phyloP scores from a whole-genome alignment of 1,284 basidiomycete species.

The Ganoderma sinense region DNA sequence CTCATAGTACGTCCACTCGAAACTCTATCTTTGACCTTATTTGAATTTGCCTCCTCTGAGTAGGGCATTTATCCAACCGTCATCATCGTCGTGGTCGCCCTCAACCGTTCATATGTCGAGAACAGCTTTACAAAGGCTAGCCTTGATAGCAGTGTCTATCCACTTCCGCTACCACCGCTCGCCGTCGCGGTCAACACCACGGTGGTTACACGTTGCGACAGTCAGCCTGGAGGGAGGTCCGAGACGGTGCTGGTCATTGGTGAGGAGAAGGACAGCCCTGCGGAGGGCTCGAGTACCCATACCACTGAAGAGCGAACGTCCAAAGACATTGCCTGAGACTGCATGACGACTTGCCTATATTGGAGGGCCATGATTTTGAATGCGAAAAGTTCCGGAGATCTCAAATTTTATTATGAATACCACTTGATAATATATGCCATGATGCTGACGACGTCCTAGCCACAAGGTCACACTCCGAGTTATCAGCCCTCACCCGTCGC shows the following conservation, averaged over 20 bases:
- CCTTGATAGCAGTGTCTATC: background rate
- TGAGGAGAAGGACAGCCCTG: background rate
- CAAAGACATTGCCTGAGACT: background rate
- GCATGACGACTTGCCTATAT: background rate
- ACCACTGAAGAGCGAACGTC: background rate
- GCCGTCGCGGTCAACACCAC: background rate
- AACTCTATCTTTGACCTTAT: background rate
- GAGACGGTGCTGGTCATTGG: background rate
- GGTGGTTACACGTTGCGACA: background rate
- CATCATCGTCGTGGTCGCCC: background rate
- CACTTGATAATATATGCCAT: background rate
- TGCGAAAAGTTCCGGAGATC: background rate
- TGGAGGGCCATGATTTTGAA: background rate
- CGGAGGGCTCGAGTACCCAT: background rate
- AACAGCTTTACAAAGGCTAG: background rate
- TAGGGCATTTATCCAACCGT: background rate
- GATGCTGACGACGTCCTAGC: too few species aligned
- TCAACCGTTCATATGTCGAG: background rate
- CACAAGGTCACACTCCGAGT: background rate
- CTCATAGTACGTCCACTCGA: background rate
- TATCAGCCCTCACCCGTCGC: background rate
- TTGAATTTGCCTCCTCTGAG: background rate
- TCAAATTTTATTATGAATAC: background rate
- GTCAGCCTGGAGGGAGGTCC: background rate
- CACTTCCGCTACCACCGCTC: background rate